Conservation (phyloP, 1,284 basidiomycete species). For the Athelia psychrophila region DNA sequence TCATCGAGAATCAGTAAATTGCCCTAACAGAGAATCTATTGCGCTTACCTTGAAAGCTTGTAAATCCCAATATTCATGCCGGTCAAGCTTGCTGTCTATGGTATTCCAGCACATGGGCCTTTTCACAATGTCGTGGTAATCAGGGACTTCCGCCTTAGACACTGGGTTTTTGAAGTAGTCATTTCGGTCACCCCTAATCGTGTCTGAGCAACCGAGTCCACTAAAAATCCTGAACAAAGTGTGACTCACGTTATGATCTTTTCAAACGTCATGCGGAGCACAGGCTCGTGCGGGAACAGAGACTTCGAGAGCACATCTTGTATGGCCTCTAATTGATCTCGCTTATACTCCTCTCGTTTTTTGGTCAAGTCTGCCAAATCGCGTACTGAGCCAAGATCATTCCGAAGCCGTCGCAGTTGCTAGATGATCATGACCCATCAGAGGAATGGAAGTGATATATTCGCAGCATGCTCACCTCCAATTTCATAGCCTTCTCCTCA, state of each 20-base stretch:
- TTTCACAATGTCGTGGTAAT: slow-evolving; percentile 89
- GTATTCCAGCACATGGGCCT: slow-evolving; percentile 87
- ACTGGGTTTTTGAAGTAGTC: slow-evolving; percentile 83
- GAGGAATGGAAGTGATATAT: background rate
- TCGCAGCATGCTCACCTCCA: slow-evolving; percentile 56
- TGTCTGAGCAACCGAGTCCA: slow-evolving; percentile 41
- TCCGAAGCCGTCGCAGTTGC: slow-evolving; percentile 70
- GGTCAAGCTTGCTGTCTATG: slow-evolving; percentile 80
- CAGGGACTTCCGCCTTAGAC: slow-evolving; percentile 78
- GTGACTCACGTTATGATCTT: slow-evolving; percentile 64
- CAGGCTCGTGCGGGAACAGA: slow-evolving; percentile 66
- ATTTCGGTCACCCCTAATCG: slow-evolving; percentile 71
- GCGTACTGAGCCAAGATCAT: slow-evolving; percentile 77
- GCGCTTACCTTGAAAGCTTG: slow-evolving; percentile 69
- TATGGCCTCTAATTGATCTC: slow-evolving; percentile 69
- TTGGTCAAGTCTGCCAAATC: slow-evolving; percentile 71
- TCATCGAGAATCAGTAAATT: background rate
- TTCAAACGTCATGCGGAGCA: slow-evolving; percentile 66
- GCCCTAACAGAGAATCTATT: background rate
- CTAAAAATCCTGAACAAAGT: slow-evolving; percentile 5
- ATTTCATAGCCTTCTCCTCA: slow-evolving; percentile 81
- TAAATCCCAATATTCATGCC: slow-evolving; percentile 76
- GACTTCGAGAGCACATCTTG: slow-evolving; percentile 63
- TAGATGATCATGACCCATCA: slow-evolving; percentile 25
- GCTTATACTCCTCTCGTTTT: slow-evolving; percentile 85